Conservation (phyloP, 176 grass and related monocot genomes). For the Saccharum spontaneum region DNA sequence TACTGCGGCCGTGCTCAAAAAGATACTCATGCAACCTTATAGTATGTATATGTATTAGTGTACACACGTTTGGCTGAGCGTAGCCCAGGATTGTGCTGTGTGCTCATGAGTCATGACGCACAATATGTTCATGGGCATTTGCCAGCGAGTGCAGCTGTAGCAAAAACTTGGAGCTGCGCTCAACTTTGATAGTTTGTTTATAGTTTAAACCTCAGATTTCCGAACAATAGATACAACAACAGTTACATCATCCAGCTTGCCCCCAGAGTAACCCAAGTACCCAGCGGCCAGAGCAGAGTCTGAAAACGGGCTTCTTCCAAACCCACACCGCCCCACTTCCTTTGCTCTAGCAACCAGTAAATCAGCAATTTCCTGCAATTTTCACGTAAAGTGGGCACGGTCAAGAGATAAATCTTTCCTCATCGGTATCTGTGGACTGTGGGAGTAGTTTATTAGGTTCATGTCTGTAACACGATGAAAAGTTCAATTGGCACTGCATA, state of each 20-base stretch:
- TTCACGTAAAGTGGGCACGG: neutral
- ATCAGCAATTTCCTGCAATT: constrained; percentile 71
- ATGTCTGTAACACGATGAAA: neutral
- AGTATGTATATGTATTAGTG: neutral
- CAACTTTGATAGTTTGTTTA: neutral
- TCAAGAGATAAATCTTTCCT: neutral
- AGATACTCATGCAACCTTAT: neutral
- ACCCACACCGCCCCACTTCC: constrained; percentile 66
- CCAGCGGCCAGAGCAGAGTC: constrained; percentile 69
- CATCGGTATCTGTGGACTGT: neutral
- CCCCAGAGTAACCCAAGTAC: constrained; percentile 74
- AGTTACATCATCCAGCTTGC: constrained; percentile 94
- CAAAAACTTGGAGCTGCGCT: constrained; percentile 28
- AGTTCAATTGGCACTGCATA: constrained; percentile 4
- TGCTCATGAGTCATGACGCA: neutral
- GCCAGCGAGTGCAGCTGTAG: neutral
- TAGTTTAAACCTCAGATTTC: constrained; percentile 52
- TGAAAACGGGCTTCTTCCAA: constrained; percentile 72
- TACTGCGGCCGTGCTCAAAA: neutral
- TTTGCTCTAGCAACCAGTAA: constrained; percentile 55
- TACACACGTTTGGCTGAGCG: neutral
- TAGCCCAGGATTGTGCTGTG: neutral
- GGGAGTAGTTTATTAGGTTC: neutral
- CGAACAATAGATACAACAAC: constrained; percentile 82
- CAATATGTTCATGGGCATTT: neutral